Percentiles rank a stretch among this genome's conserved stretches.
Evolutionary conservation across 2,329 filamentous ascomycete species (phyloP).

Genomic region (Epicoccum sorghinum): DNA sequence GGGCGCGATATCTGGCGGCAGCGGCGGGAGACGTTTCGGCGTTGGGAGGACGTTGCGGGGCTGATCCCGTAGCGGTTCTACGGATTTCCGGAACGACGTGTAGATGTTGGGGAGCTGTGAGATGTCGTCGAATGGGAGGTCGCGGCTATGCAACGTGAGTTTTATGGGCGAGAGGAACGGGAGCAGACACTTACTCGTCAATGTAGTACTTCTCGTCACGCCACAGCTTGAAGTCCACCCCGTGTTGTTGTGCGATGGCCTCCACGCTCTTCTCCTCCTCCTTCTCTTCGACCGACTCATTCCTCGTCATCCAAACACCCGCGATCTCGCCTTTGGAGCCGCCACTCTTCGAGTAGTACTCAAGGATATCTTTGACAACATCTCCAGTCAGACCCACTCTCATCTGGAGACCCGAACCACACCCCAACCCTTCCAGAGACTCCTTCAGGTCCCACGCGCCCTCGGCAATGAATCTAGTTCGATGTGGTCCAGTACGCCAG

Average conservation of each 20-base stretch:
- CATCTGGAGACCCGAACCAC: slow-evolving; percentile 62
- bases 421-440: slow-evolving; percentile 64
- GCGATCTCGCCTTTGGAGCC: slow-evolving; percentile 55
- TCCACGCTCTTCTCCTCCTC: slow-evolving; percentile 65
- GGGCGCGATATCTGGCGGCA: slow-evolving; percentile 63
- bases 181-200: slow-evolving; percentile 67
- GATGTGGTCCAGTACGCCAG: slow-evolving; percentile 75
- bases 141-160: slow-evolving; percentile 58
- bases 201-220: slow-evolving; percentile 79
- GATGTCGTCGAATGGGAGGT: slow-evolving; percentile 64
- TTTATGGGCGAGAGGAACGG: background rate
- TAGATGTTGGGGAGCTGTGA: slow-evolving; percentile 74
- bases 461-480: slow-evolving; percentile 74
- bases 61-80: slow-evolving; percentile 71
- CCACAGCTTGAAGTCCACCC: slow-evolving; percentile 69
- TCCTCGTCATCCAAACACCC: slow-evolving; percentile 75
- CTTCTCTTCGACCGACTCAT: slow-evolving; percentile 73
- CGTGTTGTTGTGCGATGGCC: slow-evolving; percentile 58
- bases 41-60: slow-evolving; percentile 64
- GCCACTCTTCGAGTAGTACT: slow-evolving; percentile 45
- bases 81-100: slow-evolving; percentile 73
- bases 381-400: slow-evolving; percentile 67
- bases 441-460: slow-evolving; percentile 75
- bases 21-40: slow-evolving; percentile 63
- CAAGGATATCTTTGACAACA: slow-evolving; percentile 64